Evolutionary conservation across 768 basidiomycete genomes (phyloP), one percentile per base, ranked within the genome.

Genomic region (Harrya chromipes): DNA sequence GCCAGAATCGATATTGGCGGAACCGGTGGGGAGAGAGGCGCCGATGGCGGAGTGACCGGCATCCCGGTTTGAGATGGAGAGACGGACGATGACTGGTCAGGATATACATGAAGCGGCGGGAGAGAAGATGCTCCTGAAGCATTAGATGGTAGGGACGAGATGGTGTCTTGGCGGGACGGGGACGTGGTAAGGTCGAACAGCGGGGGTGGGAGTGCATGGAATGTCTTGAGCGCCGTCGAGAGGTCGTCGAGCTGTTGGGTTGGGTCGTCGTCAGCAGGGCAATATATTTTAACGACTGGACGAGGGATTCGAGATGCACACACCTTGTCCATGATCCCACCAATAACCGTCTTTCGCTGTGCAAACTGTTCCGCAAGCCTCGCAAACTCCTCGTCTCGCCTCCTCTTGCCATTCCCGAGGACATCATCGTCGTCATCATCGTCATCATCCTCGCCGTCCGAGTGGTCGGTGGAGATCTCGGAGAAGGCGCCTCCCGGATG

Each of bases 251-350:
- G 64, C 67, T 68, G 49, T 43, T 14, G 12, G 9, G 16, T 27
- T 10, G 23, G 21, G 50, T 17, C 48, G 19, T 27, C 35, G 21
- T 49, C 47, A 41, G 33, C 4, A 6, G 13, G 4, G n/a, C 11
- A 42, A 14, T 16, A 9, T 27, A 27, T 4, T 24, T 11, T 2
- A 31, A 31, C n/a, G n/a, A 20, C 11, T 4, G 17, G 21, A 13
- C 4, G 16, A 24, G n/a, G 26, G 27, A 4, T 6, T 19, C 12
- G 2, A 27, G 17, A 48, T 14, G 40, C 17, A 48, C 55, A 27
- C 52, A 85, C 88, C 77, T 87, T 88, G 64, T 63, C 64, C 88
- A 90, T 90, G 27, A 91, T 85, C 26, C 73, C 76, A 45, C 80
- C 77, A 17, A 90, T 85, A 27, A 81, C 79, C 50, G 81, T 77